These are phyloP conservation scores for Jackrogersella multiformis DNA, from an alignment of 495 filamentous ascomycete genomes.

Conservation along the genomic window DNA sequence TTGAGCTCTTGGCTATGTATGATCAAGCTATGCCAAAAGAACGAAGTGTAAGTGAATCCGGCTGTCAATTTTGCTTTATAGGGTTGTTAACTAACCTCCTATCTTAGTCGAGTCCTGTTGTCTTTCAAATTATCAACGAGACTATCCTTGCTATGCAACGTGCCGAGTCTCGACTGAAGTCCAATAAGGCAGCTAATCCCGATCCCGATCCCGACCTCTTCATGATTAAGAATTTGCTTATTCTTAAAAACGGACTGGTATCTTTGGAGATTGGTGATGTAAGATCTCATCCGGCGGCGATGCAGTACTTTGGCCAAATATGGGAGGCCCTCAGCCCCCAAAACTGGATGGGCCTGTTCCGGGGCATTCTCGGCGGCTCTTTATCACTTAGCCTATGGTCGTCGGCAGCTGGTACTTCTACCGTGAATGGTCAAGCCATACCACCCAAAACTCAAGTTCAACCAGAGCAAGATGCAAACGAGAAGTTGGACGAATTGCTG, in stretches of 20 bases:
- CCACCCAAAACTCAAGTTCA: conserved; percentile 25
- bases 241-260: conserved; percentile 90
- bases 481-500: conserved; percentile 81
- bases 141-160: conserved; percentile 60
- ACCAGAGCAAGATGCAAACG: conserved; percentile 69
- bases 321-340: conserved; percentile 73
- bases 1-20: conserved; percentile 84
- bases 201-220: conserved; percentile 80
- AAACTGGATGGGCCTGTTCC: conserved; percentile 54
- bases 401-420: conserved; percentile 31
- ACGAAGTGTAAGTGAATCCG: conserved; percentile 71
- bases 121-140: conserved; percentile 58
- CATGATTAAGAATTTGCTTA: conserved; percentile 87
- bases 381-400: conserved; percentile 50
- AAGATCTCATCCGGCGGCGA: conserved; percentile 67
- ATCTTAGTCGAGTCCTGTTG: conserved; percentile 58
- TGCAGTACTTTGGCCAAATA: conserved; percentile 76
- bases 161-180: conserved; percentile 60
- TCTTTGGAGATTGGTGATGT: conserved; percentile 92
- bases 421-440: conserved; percentile 25
- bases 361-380: conserved; percentile 51
- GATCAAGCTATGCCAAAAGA: conserved; percentile 71
- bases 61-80: conserved; percentile 10
- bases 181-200: conserved; percentile 54
- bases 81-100: conserved; percentile 52